Evolutionary conservation across 768 basidiomycete genomes (phyloP), one percentile per base, ranked within the genome.

Genomic region (Rhodotorula toruloides): DNA sequence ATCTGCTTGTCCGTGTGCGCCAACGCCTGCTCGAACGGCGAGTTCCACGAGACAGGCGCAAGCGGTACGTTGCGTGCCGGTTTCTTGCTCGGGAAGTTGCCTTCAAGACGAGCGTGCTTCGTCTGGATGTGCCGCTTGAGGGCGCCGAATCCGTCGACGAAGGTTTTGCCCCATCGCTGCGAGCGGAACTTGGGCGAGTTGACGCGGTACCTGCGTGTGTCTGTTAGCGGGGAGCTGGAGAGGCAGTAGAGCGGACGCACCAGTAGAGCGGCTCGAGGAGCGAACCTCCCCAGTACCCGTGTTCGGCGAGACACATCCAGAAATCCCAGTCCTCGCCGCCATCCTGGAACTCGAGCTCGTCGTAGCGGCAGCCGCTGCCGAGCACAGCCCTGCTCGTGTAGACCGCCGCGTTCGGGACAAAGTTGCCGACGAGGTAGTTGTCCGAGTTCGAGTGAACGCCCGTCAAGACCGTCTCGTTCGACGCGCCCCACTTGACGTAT

Each of bases 281-380:
- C 22, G 71, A 59, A 3, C 71, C 71, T 13, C 72, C 72, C 72
- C 72, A 73, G 44, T 67, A 37, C 9, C 72, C 72, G 10, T 54
- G 19, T 27, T 65, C 65, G 27, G 72, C 72, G 48, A 73, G 44
- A 42, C 72, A 73, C 63, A 73, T 65, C 72, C 72, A 73, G 31
- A 73, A 73, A 52, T 73, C 72, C 72, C 72, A 73, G 53, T 73
- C 72, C 49, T 73, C 72, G 29, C 72, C 72, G 17, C 72, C 72
- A 22, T 36, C 53, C 16, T 34, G 16, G 31, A 73, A 70, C 48
- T 59, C 55, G 17, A 40, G 42, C 54, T 68, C 67, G 47, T 73
- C 65, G 55, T 73, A 73, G 17, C 65, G 43, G 39, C 71, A 72
- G 3, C 39, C 46, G 44, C 61, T 62, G 25, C 17, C 5, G 0